These are phyloP conservation scores for Crithidia bombi DNA, from an alignment of 208 protist species.

Conservation along the genomic window DNA sequence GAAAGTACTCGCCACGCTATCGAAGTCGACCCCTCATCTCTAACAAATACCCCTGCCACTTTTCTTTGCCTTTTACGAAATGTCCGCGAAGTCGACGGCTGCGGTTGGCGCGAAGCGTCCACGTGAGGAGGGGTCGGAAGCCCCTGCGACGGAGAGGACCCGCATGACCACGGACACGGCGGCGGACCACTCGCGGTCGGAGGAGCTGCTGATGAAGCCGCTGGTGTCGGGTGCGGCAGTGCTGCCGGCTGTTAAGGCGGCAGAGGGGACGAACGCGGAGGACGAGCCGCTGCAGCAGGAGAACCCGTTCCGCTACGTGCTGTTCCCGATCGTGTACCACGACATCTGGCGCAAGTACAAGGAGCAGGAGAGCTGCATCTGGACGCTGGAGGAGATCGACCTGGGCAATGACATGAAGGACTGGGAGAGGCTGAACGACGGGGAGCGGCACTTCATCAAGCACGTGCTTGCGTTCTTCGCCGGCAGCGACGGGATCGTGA, in stretches of 20 bases:
- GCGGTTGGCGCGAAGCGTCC: slow-evolving; percentile 24
- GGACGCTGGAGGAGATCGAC: slow-evolving; percentile 99
- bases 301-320: slow-evolving; percentile 97
- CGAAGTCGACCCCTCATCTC: too few relatives aligned
- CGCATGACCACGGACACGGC: background rate
- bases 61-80: too few relatives aligned
- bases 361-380: slow-evolving; percentile 97
- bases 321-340: slow-evolving; percentile 98
- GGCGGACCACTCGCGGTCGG: slow-evolving; percentile 6
- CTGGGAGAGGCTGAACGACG: slow-evolving; percentile 95
- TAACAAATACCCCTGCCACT: too few relatives aligned
- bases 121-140: slow-evolving; percentile 6
- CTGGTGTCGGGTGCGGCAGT: slow-evolving; percentile 5
- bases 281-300: slow-evolving; percentile 96
- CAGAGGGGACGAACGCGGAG: slow-evolving; percentile 19
- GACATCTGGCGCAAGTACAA: slow-evolving; percentile 99
- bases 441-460: slow-evolving; percentile 99
- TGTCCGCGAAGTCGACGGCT: too few relatives aligned
- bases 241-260: slow-evolving; percentile 7
- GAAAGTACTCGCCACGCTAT: too few relatives aligned
- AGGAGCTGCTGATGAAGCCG: slow-evolving; percentile 18
- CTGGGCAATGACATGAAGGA: slow-evolving; percentile 94
- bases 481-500: slow-evolving; percentile 98
- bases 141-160: background rate
- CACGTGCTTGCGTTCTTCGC: slow-evolving; percentile 99